Evolutionary conservation across 2,329 filamentous ascomycete species (phyloP).

Genomic region (Graphilbum sp.): DNA sequence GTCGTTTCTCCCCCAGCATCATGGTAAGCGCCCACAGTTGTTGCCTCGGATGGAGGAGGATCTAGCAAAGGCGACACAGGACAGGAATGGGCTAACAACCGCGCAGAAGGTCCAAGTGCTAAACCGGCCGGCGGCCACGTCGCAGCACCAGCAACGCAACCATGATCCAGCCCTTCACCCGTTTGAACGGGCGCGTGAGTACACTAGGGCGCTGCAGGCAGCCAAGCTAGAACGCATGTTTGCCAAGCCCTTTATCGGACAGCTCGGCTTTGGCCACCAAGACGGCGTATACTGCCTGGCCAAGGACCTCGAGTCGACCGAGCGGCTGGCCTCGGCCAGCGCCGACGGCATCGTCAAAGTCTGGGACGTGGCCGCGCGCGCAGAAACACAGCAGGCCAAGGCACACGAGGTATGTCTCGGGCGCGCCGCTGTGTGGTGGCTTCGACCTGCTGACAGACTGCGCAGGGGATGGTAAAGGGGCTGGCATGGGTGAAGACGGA

Average conservation of each 20-base stretch:
- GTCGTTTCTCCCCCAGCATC: not conserved
- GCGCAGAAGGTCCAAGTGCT: constrained; percentile 10
- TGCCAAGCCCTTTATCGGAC: constrained; percentile 53
- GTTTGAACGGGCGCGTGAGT: constrained; percentile 81
- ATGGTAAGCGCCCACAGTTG: not conserved
- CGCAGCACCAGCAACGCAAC: constrained; percentile 11
- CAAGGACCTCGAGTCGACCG: constrained; percentile 60
- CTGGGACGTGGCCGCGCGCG: constrained; percentile 41
- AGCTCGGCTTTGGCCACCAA: constrained; percentile 80
- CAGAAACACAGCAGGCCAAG: constrained; percentile 57
- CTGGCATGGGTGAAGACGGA: constrained; percentile 77
- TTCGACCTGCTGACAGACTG: not conserved
- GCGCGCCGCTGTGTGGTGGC: not conserved
- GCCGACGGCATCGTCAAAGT: constrained; percentile 87
- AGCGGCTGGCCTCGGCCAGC: constrained; percentile 65
- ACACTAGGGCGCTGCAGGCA: constrained; percentile 54
- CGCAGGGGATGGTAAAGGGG: constrained; percentile 70
- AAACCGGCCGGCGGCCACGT: constrained; percentile 7
- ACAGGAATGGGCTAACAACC: not conserved
- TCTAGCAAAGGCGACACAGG: too few species aligned
- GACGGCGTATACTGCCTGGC: constrained; percentile 76
- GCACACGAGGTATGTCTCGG: constrained; percentile 48
- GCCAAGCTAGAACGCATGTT: constrained; percentile 88
- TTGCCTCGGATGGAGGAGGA: too few species aligned
- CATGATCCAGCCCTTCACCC: constrained; percentile 68